Evolutionary conservation across 208 protist genomes (phyloP).

Genomic region (Trypanosoma vivax): DNA sequence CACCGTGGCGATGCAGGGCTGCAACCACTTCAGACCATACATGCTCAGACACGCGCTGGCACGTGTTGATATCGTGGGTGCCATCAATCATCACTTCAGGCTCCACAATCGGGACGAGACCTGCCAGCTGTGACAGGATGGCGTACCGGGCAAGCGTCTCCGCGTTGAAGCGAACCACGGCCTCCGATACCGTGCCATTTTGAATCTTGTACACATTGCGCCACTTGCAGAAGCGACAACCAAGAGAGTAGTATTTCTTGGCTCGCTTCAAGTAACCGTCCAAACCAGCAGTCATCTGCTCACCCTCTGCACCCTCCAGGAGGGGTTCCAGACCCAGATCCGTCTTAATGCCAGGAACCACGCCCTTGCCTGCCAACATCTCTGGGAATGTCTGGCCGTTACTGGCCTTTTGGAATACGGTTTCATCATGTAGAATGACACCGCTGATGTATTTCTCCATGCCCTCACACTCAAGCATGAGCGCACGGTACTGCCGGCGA

Average conservation of each 20-base stretch:
- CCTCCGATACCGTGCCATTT: slow-evolving; percentile 84
- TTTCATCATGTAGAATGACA: slow-evolving; percentile 97
- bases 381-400: slow-evolving; percentile 87
- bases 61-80: slow-evolving; percentile 88
- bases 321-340: slow-evolving; percentile 82
- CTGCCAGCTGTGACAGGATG: slow-evolving; percentile 92
- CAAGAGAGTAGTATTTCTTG: slow-evolving; percentile 90
- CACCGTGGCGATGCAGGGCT: slow-evolving; percentile 90
- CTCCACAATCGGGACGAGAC: slow-evolving; percentile 97
- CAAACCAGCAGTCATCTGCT: slow-evolving; percentile 94
- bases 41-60: slow-evolving; percentile 77
- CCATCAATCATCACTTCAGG: slow-evolving; percentile 96
- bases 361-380: slow-evolving; percentile 65
- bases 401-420: slow-evolving; percentile 87
- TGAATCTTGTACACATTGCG: slow-evolving; percentile 92
- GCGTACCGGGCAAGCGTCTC: slow-evolving; percentile 93
- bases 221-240: slow-evolving; percentile 98
- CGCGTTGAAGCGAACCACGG: slow-evolving; percentile 90
- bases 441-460: slow-evolving; percentile 92
- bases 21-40: slow-evolving; percentile 69
- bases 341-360: slow-evolving; percentile 95
- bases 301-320: slow-evolving; percentile 80
- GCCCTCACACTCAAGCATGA: slow-evolving; percentile 76
- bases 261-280: slow-evolving; percentile 89
- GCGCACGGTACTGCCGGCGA: slow-evolving; percentile 91